Evolutionary conservation across 257 asterid species (phyloP), one percentile per base, ranked within the genome.

Genomic region (Jasminum sambac): DNA sequence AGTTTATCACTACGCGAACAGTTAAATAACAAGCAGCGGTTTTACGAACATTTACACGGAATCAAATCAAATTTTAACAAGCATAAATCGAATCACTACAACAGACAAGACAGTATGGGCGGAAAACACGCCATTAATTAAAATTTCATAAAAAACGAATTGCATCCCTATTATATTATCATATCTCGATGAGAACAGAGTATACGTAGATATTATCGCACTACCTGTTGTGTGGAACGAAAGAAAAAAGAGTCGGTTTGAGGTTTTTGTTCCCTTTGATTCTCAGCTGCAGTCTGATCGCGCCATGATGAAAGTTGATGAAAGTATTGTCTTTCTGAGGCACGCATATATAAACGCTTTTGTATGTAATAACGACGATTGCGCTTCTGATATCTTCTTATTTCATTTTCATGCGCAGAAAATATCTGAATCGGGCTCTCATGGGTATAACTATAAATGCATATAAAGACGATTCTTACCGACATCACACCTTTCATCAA

Each of bases 1-100:
- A 52, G 30, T 3, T 52, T 13, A 52, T 52, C 61, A 21, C 61
- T 52, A 9, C 30, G 8, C 14, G 59, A 17, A 52, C 30, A 9
- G 61, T 52, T 17, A 17, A 52, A 52, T 17, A 52, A n/a, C 60
- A 52, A 52, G 60, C 60, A 19, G 30, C 26, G 57, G 57, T n/a
- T 9, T 46, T 46, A 16, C 57, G 2, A 7, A 8, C 57, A 44
- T 52, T 52, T 55, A 55, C 62, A 23, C 34, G 19, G 23, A 55
- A 10, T 19, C 16, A 21, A 19, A 55, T 21, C 34, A 21, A 55
- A 8, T 55, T 55, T 55, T 21, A 19, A 11, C 34, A 55, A 55
- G 19, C 26, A 55, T 11, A 55, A 9, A 55, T 55, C 34, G 14
- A 21, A 19, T 55, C 14, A 55, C 11, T 10, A 21, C 6, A 21